phyloP scores from a whole-genome alignment of 768 basidiomycete species.

The Boletus rubescentipes region DNA sequence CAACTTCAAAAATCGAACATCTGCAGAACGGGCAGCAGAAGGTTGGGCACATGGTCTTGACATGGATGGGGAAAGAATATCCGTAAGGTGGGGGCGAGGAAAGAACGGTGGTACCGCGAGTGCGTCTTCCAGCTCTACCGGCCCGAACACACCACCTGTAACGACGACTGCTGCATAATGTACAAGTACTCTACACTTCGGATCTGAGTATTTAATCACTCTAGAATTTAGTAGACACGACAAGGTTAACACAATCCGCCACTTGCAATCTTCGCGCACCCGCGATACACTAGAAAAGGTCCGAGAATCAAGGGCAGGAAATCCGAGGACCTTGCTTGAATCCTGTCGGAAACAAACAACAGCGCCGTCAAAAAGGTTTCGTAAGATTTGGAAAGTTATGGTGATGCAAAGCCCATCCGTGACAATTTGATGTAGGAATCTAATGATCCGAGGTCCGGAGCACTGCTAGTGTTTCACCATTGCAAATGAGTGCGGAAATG shows the following conservation, averaged over 20 bases:
- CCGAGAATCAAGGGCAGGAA: too few species aligned
- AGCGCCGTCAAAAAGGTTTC: too few species aligned
- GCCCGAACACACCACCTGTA: constrained; percentile 4
- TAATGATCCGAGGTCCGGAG: too few species aligned
- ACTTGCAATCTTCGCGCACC: too few species aligned
- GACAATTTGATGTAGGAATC: too few species aligned
- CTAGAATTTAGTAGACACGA: too few species aligned
- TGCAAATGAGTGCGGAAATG: neutral
- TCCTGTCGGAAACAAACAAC: too few species aligned
- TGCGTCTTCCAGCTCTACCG: constrained; percentile 17
- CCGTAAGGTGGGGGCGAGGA: constrained; percentile 89
- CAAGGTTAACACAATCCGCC: too few species aligned
- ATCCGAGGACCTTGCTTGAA: too few species aligned
- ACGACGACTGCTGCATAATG: constrained; percentile 13
- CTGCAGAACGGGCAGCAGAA: constrained; percentile 87
- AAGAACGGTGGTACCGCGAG: constrained; percentile 42
- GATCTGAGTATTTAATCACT: neutral
- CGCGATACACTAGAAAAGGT: too few species aligned
- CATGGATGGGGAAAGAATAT: constrained; percentile 69
- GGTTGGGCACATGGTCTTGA: constrained; percentile 92
- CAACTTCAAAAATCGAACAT: constrained; percentile 80
- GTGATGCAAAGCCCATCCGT: neutral
- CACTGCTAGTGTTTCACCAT: neutral
- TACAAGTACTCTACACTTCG: neutral
- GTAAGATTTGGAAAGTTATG: too few species aligned